Percentiles rank a stretch among this genome's conserved stretches.
These are phyloP conservation scores for Corylus heterophylla DNA, from an alignment of 306 rosid genomes.

Conservation along the genomic window DNA sequence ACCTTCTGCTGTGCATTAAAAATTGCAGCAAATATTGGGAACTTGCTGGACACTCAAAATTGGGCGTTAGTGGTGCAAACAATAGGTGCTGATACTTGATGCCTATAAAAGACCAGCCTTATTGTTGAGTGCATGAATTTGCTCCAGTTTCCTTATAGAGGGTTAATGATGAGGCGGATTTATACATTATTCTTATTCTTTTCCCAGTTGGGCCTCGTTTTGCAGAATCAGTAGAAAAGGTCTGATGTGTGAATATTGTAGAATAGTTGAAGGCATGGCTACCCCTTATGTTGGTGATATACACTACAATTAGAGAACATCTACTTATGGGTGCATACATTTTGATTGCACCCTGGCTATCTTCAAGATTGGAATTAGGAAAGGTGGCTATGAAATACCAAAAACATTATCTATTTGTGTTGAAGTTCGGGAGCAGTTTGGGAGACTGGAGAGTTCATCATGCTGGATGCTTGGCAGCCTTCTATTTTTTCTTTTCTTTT, in stretches of 20 bases:
- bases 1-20: conserved; percentile 33
- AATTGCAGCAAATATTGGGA: background rate
- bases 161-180: background rate
- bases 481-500: background rate
- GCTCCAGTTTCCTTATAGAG: background rate
- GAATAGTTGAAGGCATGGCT: background rate
- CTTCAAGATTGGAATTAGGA: background rate
- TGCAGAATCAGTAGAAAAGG: background rate
- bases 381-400: background rate
- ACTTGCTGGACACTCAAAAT: background rate
- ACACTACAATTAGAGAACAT: background rate
- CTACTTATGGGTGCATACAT: background rate
- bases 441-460: background rate
- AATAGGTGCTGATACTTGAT: background rate
- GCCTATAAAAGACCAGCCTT: background rate
- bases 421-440: background rate
- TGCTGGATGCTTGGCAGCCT: background rate
- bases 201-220: background rate
- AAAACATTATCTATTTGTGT: background rate
- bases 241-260: background rate
- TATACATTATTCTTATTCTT: background rate
- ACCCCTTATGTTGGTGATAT: background rate
- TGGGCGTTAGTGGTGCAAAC: background rate
- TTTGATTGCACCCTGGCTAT: background rate
- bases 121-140: background rate